Base-by-base conservation (phyloP, 23 red algal species). In the Rhodosorus marinus region DNA sequence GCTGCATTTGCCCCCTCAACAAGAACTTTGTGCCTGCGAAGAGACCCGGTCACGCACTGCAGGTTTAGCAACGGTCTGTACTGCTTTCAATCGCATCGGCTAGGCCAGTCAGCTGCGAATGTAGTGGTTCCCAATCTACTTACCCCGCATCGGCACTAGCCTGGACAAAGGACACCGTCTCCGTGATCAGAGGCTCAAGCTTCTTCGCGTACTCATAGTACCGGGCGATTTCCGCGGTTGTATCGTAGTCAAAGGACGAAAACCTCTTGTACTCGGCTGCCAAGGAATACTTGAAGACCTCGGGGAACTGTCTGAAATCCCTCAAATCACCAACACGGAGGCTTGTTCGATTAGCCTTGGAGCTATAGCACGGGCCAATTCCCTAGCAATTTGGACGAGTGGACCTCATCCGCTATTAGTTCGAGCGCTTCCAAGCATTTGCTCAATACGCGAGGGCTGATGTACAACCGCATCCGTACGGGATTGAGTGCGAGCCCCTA, bases 1-100 rank as follows among this genome's bases (percentile, higher is more conserved):
- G 87, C 87, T 1, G 87, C 87, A 55, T 94, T 94, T 2, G 87
- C 87, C 0, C 87, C 87, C 60, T 94, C 87, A 6, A 94, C 69
- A 20, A 94, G 53, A 17, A 17, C 17, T 43, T 11, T 11, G n/a
- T n/a, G n/a, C n/a, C n/a, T n/a, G n/a, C n/a, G n/a, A n/a, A n/a
- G n/a, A n/a, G n/a, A n/a, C n/a, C n/a, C n/a, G n/a, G n/a, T n/a
- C n/a, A n/a, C n/a, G n/a, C n/a, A n/a, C n/a, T n/a, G n/a, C n/a
- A n/a, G n/a, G n/a, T n/a, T n/a, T n/a, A n/a, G n/a, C n/a, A n/a
- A n/a, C n/a, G n/a, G n/a, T n/a, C n/a, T n/a, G n/a, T n/a, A n/a
- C n/a, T n/a, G n/a, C n/a, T n/a, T n/a, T n/a, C n/a, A n/a, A n/a
- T n/a, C n/a, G n/a, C n/a, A n/a, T n/a, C n/a, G n/a, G n/a, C n/a